Conservation (phyloP, 2,329 filamentous ascomycete species). For the Fusarium pilosicola region DNA sequence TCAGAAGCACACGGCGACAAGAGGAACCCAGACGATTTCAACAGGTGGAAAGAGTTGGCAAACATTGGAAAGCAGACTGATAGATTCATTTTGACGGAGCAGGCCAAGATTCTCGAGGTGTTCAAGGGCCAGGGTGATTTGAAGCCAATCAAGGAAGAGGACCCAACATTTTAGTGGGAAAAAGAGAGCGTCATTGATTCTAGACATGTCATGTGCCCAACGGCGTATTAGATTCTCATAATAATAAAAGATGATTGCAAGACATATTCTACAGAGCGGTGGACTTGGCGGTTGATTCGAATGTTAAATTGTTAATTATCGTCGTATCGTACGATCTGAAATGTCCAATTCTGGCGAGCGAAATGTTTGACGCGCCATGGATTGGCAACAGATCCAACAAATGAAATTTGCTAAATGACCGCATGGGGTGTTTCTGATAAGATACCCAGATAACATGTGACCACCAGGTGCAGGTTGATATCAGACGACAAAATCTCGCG, state of each 20-base stretch:
- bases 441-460: background rate
- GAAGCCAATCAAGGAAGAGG: slow-evolving; percentile 53
- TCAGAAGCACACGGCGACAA: slow-evolving; percentile 66
- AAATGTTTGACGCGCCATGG: too few relatives aligned
- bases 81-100: slow-evolving; percentile 62
- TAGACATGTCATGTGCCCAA: too few relatives aligned
- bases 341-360: background rate
- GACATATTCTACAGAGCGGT: fast-evolving
- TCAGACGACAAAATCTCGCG: background rate
- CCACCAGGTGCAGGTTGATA: background rate
- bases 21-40: slow-evolving; percentile 60
- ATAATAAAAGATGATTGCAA: too few relatives aligned
- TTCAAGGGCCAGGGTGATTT: slow-evolving; percentile 61
- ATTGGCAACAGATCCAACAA: background rate
- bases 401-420: background rate
- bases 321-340: background rate
- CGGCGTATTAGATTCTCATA: too few relatives aligned
- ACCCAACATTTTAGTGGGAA: slow-evolving; percentile 11
- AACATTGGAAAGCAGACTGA: slow-evolving; percentile 61
- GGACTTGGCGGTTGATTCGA: too few relatives aligned
- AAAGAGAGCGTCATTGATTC: background rate
- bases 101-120: slow-evolving; percentile 60
- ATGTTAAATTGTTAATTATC: background rate
- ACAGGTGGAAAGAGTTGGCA: slow-evolving; percentile 61
- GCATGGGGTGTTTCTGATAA: background rate